Evolutionary conservation across 2,329 filamentous ascomycete genomes (phyloP).

Genomic region (Diaporthe sp.): DNA sequence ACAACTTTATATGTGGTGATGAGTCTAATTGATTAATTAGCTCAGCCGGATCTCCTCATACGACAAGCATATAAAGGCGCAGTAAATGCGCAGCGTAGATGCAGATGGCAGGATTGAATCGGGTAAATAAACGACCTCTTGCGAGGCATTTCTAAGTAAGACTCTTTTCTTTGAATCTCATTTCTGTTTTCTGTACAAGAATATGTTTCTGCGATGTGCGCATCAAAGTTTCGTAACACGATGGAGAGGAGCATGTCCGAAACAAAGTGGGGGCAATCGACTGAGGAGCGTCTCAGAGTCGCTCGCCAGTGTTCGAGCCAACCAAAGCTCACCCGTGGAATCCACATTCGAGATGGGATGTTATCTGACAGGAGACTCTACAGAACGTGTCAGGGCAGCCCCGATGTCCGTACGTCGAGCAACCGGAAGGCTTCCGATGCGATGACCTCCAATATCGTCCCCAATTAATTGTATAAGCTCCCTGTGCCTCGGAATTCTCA

Average conservation of each 20-base stretch:
- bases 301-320: conserved; percentile 16
- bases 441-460: not conserved
- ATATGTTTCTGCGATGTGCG: not conserved
- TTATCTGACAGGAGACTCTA: not conserved
- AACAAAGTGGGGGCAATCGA: not conserved
- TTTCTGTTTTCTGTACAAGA: accelerated
- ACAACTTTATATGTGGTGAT: no score
- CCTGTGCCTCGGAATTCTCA: not conserved
- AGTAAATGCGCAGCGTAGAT: no score
- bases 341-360: not conserved
- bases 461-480: not conserved
- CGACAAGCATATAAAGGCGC: no score
- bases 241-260: not conserved
- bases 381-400: not conserved
- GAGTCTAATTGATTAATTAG: no score
- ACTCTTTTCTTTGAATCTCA: not conserved
- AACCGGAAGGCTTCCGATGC: not conserved
- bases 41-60: no score
- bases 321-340: not conserved
- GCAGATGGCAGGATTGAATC: no score
- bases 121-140: no score
- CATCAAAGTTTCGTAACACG: not conserved
- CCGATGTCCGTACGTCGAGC: not conserved
- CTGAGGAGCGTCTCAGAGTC: not conserved
- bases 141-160: not conserved